A percentile compares a stretch with the other conserved stretches of the same genome.
Evolutionary conservation across 305 asterid genomes (phyloP).

Genomic region (Fraxinus albicans): DNA sequence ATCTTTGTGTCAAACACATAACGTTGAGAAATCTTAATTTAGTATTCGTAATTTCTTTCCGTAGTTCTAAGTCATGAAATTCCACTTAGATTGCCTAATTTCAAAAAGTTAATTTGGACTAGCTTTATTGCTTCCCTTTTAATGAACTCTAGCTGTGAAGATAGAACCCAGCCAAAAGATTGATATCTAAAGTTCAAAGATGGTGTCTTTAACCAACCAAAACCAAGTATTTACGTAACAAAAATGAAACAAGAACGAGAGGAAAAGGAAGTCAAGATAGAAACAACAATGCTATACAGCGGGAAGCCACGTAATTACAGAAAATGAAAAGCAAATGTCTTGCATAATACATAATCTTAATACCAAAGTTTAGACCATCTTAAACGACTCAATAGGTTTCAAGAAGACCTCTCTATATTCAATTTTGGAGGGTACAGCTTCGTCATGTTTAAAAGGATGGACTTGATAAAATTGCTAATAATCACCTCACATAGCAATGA

Average conservation of each 20-base stretch:
- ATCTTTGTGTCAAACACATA: not conserved
- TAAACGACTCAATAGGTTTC: not conserved
- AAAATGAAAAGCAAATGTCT: not conserved
- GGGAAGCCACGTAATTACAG: not conserved
- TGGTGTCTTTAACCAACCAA: not conserved
- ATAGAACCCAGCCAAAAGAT: not conserved
- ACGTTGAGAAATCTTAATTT: not conserved
- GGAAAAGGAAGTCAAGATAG: not conserved
- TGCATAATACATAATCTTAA: not conserved
- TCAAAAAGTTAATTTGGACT: not conserved
- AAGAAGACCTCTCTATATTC: constrained; percentile 1
- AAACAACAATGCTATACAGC: not conserved
- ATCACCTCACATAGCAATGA: constrained; percentile 1
- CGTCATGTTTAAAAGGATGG: constrained; percentile 7
- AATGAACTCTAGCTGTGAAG: not conserved
- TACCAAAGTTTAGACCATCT: not conserved
- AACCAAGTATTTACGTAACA: not conserved
- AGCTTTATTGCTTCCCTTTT: not conserved
- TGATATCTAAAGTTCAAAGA: not conserved
- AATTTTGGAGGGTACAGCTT: not conserved
- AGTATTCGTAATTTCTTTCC: not conserved
- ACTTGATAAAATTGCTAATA: not conserved
- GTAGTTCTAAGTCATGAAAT: not conserved
- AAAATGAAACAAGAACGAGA: not conserved
- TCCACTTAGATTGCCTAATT: not conserved